These are phyloP conservation scores for Phytopythium oedochilum DNA, from an alignment of 352 stramenopile species.

Conservation along the genomic window DNA sequence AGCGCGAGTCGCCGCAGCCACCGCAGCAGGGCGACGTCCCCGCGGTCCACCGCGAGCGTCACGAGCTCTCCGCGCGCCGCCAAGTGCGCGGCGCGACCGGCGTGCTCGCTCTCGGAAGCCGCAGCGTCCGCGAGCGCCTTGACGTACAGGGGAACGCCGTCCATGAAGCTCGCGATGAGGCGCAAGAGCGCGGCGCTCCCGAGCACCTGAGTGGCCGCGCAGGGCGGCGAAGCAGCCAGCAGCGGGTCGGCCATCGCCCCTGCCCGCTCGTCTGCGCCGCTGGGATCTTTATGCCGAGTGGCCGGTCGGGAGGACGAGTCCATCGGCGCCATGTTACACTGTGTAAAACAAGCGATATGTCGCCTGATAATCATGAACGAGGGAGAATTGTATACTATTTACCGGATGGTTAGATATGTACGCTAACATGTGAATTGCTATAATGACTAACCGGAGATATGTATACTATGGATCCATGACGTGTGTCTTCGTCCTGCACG, in stretches of 20 bases:
- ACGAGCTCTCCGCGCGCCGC: slow-evolving; percentile 16
- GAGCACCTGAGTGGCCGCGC: slow-evolving; percentile 18
- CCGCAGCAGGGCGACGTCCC: slow-evolving; percentile 17
- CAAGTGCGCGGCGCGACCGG: slow-evolving; percentile 11
- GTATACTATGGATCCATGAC: no score
- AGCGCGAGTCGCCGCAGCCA: slow-evolving; percentile 12
- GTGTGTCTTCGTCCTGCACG: no score
- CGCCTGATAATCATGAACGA: no score
- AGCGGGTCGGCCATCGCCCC: not conserved
- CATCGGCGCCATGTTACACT: no score
- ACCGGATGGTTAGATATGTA: no score
- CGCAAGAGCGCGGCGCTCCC: slow-evolving; percentile 20
- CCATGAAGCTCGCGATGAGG: slow-evolving; percentile 25
- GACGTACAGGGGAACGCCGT: slow-evolving; percentile 23
- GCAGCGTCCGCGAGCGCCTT: slow-evolving; percentile 9
- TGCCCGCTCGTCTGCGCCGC: not conserved
- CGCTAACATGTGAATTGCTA: no score
- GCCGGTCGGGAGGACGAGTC: no score
- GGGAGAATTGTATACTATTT: no score
- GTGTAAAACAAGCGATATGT: no score
- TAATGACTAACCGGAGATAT: no score
- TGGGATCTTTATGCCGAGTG: not conserved
- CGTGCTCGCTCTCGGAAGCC: slow-evolving; percentile 6
- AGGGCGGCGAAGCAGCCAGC: not conserved
- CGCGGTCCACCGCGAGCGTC: slow-evolving; percentile 16